Evolutionary conservation across 2,329 filamentous ascomycete genomes (phyloP).

Genomic region (Arthroderma uncinatum): DNA sequence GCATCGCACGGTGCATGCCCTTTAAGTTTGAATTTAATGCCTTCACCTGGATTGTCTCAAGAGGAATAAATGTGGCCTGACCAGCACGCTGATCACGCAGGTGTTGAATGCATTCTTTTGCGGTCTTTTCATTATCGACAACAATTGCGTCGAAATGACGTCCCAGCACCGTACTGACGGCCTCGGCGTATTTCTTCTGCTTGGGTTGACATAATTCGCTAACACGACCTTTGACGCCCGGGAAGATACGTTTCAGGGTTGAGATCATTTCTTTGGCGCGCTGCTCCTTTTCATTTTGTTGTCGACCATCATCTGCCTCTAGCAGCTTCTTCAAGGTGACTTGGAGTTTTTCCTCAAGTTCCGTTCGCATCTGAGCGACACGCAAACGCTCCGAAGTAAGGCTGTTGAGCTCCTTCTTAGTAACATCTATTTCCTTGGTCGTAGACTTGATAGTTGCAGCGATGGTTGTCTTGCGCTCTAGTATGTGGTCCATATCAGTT

Average conservation of each 20-base stretch:
- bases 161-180: slow-evolving; percentile 82
- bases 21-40: slow-evolving; percentile 83
- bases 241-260: slow-evolving; percentile 78
- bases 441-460: slow-evolving; percentile 55
- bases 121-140: slow-evolving; percentile 89
- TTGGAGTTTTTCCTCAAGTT: slow-evolving; percentile 83
- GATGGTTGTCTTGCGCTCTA: slow-evolving; percentile 54
- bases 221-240: slow-evolving; percentile 80
- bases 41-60: slow-evolving; percentile 95
- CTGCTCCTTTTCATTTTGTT: slow-evolving; percentile 72
- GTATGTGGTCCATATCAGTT: slow-evolving; percentile 56
- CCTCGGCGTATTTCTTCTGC: slow-evolving; percentile 91
- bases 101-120: slow-evolving; percentile 86
- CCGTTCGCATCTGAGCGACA: slow-evolving; percentile 68
- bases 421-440: slow-evolving; percentile 66
- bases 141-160: slow-evolving; percentile 90
- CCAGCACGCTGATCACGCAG: slow-evolving; percentile 79
- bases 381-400: slow-evolving; percentile 73
- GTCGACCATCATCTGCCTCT: slow-evolving; percentile 72
- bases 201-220: slow-evolving; percentile 91
- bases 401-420: slow-evolving; percentile 83
- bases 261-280: slow-evolving; percentile 72
- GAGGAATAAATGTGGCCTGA: slow-evolving; percentile 85
- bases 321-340: slow-evolving; percentile 69
- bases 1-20: slow-evolving; percentile 68